Percentiles rank a stretch among this genome's conserved stretches.
phyloP scores from a whole-genome alignment of 2,329 filamentous ascomycete genomes.

The Fonsecaea nubica region DNA sequence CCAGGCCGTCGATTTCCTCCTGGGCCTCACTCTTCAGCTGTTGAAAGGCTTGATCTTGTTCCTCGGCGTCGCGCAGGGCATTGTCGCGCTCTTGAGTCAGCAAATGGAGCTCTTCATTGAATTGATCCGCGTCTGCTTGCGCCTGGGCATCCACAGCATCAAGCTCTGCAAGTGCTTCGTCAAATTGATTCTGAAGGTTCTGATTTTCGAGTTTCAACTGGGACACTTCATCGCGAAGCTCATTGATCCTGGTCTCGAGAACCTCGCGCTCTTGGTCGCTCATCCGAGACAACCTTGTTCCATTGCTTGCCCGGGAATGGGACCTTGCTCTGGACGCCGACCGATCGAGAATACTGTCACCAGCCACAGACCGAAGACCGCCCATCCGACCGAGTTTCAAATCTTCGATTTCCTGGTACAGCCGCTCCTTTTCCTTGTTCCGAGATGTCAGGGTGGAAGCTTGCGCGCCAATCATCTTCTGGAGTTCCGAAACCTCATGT shows the following conservation, averaged over 20 bases:
- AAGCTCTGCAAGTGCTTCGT: constrained; percentile 79
- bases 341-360: constrained; percentile 92
- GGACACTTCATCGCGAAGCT: constrained; percentile 84
- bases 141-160: constrained; percentile 74
- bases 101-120: constrained; percentile 78
- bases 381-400: constrained; percentile 86
- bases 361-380: constrained; percentile 63
- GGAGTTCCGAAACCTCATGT: constrained; percentile 89
- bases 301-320: constrained; percentile 74
- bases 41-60: constrained; percentile 60
- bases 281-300: constrained; percentile 67
- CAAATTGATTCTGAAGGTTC: constrained; percentile 81
- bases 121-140: constrained; percentile 80
- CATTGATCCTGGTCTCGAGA: constrained; percentile 80
- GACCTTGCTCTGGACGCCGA: constrained; percentile 86
- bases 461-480: constrained; percentile 91
- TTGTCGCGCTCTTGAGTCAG: constrained; percentile 87
- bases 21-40: constrained; percentile 64
- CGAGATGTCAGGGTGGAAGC: constrained; percentile 97
- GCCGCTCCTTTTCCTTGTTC: constrained; percentile 89
- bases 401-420: constrained; percentile 97
- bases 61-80: constrained; percentile 74
- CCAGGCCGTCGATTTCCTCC: constrained; percentile 63
- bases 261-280: constrained; percentile 84
- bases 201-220: constrained; percentile 88